Base-by-base conservation (phyloP, 495 filamentous ascomycete genomes). In the Aspergillus panamensis region DNA sequence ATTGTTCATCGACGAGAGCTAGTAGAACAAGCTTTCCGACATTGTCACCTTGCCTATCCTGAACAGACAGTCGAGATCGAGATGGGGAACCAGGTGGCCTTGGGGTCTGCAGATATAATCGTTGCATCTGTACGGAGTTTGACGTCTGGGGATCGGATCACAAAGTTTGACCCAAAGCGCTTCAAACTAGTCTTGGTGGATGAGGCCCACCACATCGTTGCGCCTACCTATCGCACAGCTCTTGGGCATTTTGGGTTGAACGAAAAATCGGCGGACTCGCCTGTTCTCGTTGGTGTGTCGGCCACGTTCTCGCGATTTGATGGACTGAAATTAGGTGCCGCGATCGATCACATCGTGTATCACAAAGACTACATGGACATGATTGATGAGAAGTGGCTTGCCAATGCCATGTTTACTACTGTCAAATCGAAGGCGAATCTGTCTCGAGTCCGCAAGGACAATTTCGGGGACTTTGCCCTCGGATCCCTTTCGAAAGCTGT, bases 161-260 rank as follows among this genome's bases (percentile, higher is more conserved):
- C 64, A 32, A 97, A 96, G 61, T 97, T 91, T 63, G 84, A 96
- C 57, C 89, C 92, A 0, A 70, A 58, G 2, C 71, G 72, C 19
- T 97, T 93, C 78, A 99, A 99, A 69, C 82, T 99, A 0, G 73
- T 99, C 3, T 79, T 99, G 13, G 93, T 99, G 7, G 94, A 99
- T 63, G 94, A 99, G 68, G 93, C 91, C n/a, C 94, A 99, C 73
- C 94, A 97, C 72, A 96, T 97, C 49, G 92, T 96, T 32, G 88
- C 93, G 6, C 76, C 81, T 8, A 81, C 82, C 33, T 99, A 97
- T 66, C 75, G 93, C 58, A 79, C 75, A 30, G 80, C 82, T 2
- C 70, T 99, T 54, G 73, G 77, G 2, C 81, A 99, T 71, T 91
- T 98, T 68, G 83, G 86, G 0, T 78, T 97, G 40, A 68, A 79